Base-by-base conservation (phyloP, 2,329 filamentous ascomycete species). In the Xylaria sp. region DNA sequence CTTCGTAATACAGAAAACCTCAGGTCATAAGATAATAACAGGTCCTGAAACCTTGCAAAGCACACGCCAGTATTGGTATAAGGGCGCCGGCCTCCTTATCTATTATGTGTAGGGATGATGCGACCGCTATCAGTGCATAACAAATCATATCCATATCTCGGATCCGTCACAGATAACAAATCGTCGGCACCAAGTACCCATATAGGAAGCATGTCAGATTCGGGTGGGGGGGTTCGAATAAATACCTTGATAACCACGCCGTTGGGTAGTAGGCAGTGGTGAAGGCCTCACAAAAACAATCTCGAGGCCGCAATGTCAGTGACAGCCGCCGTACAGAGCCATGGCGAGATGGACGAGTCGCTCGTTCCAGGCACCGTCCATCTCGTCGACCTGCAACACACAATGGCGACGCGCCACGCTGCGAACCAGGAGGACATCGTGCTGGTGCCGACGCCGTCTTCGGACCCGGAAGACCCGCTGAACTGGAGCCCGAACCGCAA, bases 401-500 rank as follows among this genome's bases (percentile, higher is more conserved):
- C 71, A 3, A 70, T 80, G 39, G 74, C 71, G 1, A 75, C 78
- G 52, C 76, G 72, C 7, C 82, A 82, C 68, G 77, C 78, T 3
- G 68, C 68, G n/a, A 70, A 72, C 25, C 73, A 76, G 9, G 74
- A 73, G 39, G 81, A 85, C 58, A 84, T 86, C 62, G 83, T 88
- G 20, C 78, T 88, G 12, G 80, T 87, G 9, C 86, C 86, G 1
- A 80, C 80, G 0, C 86, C 86, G 1, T 84, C 83, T 0, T 75
- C 78, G 12, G 83, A 88, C 68, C 83, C 85, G 3, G 83, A 86
- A 51, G 86, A 88, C 68, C 86, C 86, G 2, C 77, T 88, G 41
- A 88, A 85, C 67, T 86, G 85, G 85, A 71, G 70, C 23, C 70
- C 74, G n/a, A 68, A 75, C 20, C 76, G 76, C 67, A 78, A 78